These are phyloP conservation scores for Nemania diffusa DNA, from an alignment of 2,329 filamentous ascomycete genomes.

Conservation along the genomic window DNA sequence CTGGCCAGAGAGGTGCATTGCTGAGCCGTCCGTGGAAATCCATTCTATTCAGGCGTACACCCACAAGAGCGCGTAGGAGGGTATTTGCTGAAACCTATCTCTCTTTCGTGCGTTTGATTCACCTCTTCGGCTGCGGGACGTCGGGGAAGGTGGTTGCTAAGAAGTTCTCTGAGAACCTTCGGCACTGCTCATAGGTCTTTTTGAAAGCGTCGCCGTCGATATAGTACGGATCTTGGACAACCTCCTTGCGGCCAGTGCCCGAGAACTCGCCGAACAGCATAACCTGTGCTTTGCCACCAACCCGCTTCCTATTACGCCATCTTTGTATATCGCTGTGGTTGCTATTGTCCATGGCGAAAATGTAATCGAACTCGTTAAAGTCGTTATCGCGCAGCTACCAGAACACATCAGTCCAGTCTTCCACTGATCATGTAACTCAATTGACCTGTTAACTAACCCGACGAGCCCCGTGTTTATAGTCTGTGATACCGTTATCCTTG, in stretches of 20 bases:
- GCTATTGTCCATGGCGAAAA: constrained; percentile 91
- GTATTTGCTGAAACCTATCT: background rate
- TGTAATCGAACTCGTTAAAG: constrained; percentile 88
- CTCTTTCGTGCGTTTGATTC: constrained; percentile 13
- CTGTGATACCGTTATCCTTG: constrained; percentile 75
- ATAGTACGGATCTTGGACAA: constrained; percentile 92
- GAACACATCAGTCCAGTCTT: constrained; percentile 2
- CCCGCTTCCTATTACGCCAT: constrained; percentile 64
- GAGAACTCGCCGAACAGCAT: constrained; percentile 88
- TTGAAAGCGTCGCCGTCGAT: constrained; percentile 84
- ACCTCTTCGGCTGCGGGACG: constrained; percentile 30
- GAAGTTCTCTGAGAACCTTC: constrained; percentile 80
- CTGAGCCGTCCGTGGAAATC: background rate
- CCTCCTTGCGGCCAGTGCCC: constrained; percentile 72
- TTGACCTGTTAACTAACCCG: constrained; percentile 63
- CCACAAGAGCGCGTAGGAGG: background rate
- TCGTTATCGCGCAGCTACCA: constrained; percentile 70
- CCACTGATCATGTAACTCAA: background rate
- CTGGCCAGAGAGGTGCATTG: background rate
- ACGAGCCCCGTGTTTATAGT: constrained; percentile 81
- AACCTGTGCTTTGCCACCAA: constrained; percentile 70
- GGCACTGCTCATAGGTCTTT: constrained; percentile 85
- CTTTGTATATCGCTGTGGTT: constrained; percentile 83
- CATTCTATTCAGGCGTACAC: background rate
- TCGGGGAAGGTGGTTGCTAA: constrained; percentile 67